Base-by-base conservation (phyloP, 2,329 filamentous ascomycete species). In the Penicillium brasilianum region DNA sequence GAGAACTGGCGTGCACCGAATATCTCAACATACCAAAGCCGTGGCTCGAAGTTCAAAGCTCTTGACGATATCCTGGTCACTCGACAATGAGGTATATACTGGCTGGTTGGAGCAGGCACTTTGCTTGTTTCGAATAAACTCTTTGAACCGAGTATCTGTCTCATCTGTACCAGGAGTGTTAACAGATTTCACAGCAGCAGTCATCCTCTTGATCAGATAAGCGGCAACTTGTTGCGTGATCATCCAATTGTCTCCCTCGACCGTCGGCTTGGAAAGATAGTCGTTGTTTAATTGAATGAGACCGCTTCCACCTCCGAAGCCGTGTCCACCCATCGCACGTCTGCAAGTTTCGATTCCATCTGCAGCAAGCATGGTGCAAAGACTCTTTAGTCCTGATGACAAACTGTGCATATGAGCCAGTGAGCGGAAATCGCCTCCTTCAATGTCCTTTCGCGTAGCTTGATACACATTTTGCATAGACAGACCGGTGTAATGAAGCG, bases 221-320 rank as follows among this genome's bases (percentile, higher is more conserved):
- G 62, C 62, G 7, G 65, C 80, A 3, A 81, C 81, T 69, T 85
- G 83, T 60, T 85, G 82, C 0, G 81, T 84, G 43, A 85, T 84
- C 82, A 85, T 85, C 81, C 82, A 84, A 58, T 85, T 85, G 66
- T 85, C 83, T 1, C 83, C 83, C 64, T 85, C 83, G 2, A 85
- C 83, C 0, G 83, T 85, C 0, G 82, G 82, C 67, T 85, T 85
- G 2, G 82, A 69, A 3, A 69, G 37, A 34, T 70, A 70, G 18
- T 70, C 68, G 43, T 66, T 66, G 65, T 84, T 83, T 39, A 84
- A 72, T 32, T 83, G 81, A 11, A 85, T 80, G 34, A 84, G 77
- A 1, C 83, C 83, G 66, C 81, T 84, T 1, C 79, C 81, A 18
- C 81, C 82, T 4, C 82, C 81, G 64, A 84, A 85, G 0, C 83